A percentile compares a stretch with the other conserved stretches of the same genome.
Evolutionary conservation across 2,329 filamentous ascomycete species (phyloP).

Genomic region (Bipolaris victoriae): DNA sequence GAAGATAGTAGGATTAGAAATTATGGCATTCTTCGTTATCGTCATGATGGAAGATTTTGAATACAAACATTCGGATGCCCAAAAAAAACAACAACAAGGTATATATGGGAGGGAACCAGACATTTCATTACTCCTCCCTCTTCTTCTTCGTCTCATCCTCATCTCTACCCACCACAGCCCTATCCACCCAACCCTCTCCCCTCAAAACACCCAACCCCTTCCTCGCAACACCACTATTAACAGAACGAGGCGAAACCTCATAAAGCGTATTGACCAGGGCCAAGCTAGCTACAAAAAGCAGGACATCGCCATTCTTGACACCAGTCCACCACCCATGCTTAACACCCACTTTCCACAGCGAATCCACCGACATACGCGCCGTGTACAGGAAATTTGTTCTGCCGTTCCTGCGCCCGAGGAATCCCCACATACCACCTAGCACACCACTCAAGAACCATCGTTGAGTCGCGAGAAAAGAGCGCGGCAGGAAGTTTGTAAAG

Average conservation of each 20-base stretch:
- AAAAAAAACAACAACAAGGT: too few relatives aligned
- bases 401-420: slow-evolving; percentile 67
- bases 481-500: slow-evolving; percentile 80
- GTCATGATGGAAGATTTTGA: background rate
- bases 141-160: slow-evolving; percentile 18
- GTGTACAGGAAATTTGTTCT: slow-evolving; percentile 77
- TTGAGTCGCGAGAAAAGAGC: slow-evolving; percentile 75
- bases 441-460: slow-evolving; percentile 91
- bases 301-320: slow-evolving; percentile 80
- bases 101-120: too few relatives aligned
- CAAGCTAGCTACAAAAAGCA: slow-evolving; percentile 80
- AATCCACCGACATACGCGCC: slow-evolving; percentile 78
- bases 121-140: slow-evolving; percentile 14
- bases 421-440: slow-evolving; percentile 83
- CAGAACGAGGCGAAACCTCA: slow-evolving; percentile 70
- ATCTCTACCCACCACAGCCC: slow-evolving; percentile 41
- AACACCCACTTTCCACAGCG: slow-evolving; percentile 88
- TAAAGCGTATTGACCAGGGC: slow-evolving; percentile 79
- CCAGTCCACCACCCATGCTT: slow-evolving; percentile 90
- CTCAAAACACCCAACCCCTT: slow-evolving; percentile 76
- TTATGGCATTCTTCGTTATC: background rate
- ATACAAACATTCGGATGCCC: background rate
- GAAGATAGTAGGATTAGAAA: background rate
- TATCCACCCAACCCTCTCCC: slow-evolving; percentile 78
- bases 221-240: slow-evolving; percentile 70